Evolutionary conservation across 176 grass and related monocot species (phyloP).

Genomic region (Luzula sylvatica): DNA sequence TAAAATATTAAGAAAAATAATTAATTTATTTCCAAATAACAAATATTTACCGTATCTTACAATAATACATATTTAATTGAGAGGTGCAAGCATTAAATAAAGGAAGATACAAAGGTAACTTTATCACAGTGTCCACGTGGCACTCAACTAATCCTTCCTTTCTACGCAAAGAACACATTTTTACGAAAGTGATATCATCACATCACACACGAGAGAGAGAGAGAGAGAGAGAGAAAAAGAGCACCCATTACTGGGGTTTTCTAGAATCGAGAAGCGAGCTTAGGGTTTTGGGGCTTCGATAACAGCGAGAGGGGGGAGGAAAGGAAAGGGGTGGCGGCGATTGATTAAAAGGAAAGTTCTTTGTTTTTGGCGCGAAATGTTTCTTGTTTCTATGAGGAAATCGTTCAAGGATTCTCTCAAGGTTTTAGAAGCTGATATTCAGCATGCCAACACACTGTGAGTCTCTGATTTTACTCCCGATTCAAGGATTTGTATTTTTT

Average conservation of each 20-base stretch:
- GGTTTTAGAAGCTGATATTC: constrained; percentile 90
- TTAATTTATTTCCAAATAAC: too few species aligned
- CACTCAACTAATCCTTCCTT: constrained; percentile 13
- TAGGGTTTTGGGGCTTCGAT: constrained; percentile 16
- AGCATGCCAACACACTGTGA: constrained; percentile 89
- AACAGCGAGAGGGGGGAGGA: background rate
- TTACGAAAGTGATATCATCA: background rate
- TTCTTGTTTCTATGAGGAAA: constrained; percentile 52
- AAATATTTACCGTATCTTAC: too few species aligned
- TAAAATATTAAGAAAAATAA: too few species aligned
- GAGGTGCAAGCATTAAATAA: too few species aligned
- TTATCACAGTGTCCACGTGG: too few species aligned
- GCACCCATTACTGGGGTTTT: constrained; percentile 13
- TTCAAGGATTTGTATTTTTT: too few species aligned
- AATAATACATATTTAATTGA: too few species aligned
- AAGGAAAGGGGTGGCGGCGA: background rate
- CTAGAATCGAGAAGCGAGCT: background rate
- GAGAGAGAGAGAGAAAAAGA: background rate
- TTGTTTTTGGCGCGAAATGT: constrained; percentile 24
- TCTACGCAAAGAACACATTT: constrained; percentile 7
- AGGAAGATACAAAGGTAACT: too few species aligned
- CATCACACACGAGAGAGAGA: too few species aligned
- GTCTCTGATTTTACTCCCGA: constrained; percentile 15
- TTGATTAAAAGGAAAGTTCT: constrained; percentile 16
- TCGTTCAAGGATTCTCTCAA: constrained; percentile 99